Percentiles rank a stretch among this genome's conserved stretches.
Evolutionary conservation across 768 basidiomycete species (phyloP).

Genomic region (Trametes gibbosa): DNA sequence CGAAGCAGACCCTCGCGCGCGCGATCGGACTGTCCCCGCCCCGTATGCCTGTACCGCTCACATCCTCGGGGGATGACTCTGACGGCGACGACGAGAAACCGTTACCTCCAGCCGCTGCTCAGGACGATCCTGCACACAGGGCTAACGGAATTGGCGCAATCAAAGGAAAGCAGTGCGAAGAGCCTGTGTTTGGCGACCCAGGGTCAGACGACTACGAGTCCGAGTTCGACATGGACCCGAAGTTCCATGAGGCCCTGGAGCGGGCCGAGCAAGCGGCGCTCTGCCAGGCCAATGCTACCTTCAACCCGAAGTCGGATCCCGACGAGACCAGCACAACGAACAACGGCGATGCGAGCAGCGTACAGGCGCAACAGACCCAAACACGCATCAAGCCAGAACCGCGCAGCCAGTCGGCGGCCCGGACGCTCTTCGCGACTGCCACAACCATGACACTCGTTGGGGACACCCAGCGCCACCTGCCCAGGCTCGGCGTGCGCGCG

Average conservation of each 20-base stretch:
- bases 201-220: slow-evolving; percentile 22
- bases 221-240: slow-evolving; percentile 37
- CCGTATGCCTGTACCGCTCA: slow-evolving; percentile 13
- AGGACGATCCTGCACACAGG: not conserved
- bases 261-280: slow-evolving; percentile 31
- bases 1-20: slow-evolving; percentile 32
- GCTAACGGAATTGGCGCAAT: not conserved
- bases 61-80: slow-evolving; percentile 26
- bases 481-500: not conserved
- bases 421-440: not conserved
- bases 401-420: not conserved
- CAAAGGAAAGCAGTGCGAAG: slow-evolving; percentile 2
- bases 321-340: not conserved
- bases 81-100: slow-evolving; percentile 27
- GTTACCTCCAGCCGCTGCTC: not conserved
- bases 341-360: not conserved
- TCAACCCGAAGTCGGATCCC: not conserved
- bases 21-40: slow-evolving; percentile 25
- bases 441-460: not conserved
- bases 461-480: not conserved
- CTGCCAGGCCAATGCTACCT: not conserved
- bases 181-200: slow-evolving; percentile 3
- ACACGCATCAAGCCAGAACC: slow-evolving; percentile 12
- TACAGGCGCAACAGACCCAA: not conserved
- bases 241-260: slow-evolving; percentile 41